phyloP scores from a whole-genome alignment of 139 green algal genomes.

The Chlamydomonas sphaeroides region DNA sequence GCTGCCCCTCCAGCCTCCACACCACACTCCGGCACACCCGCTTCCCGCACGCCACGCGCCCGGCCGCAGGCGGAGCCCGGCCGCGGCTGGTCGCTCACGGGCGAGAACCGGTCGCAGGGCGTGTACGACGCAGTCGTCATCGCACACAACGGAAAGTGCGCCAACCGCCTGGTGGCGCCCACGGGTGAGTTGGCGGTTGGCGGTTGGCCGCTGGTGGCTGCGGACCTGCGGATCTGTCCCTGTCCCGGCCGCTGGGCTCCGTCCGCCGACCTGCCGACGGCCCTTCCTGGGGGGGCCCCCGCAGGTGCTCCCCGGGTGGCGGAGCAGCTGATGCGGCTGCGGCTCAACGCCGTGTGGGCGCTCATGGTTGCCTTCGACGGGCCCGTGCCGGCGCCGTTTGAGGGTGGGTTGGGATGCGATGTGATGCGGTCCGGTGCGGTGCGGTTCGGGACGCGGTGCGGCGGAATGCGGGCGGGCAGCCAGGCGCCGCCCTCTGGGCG shows the following conservation, averaged over 20 bases:
- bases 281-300: too few relatives aligned
- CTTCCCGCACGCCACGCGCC: neutral
- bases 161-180: constrained; percentile 45
- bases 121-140: constrained; percentile 80
- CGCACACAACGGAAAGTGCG: constrained; percentile 87
- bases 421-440: too few relatives aligned
- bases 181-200: constrained; percentile 22
- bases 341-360: constrained; percentile 75
- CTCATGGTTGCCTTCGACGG: constrained; percentile 77
- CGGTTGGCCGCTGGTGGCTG: too few relatives aligned
- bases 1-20: too few relatives aligned
- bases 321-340: constrained; percentile 67
- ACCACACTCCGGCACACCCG: too few relatives aligned
- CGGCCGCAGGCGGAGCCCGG: neutral
- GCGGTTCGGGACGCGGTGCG: too few relatives aligned
- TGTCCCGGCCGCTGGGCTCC: too few relatives aligned
- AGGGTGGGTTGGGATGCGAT: constrained; percentile 62
- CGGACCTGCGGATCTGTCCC: too few relatives aligned
- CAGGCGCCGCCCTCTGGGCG: too few relatives aligned
- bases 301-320: constrained; percentile 59
- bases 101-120: constrained; percentile 46
- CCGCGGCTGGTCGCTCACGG: constrained; percentile 33
- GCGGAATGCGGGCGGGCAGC: too few relatives aligned
- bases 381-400: constrained; percentile 51
- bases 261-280: too few relatives aligned